Evolutionary conservation across 805 yeast species (phyloP).

Genomic region (Teunomyces lycoperdinae): DNA sequence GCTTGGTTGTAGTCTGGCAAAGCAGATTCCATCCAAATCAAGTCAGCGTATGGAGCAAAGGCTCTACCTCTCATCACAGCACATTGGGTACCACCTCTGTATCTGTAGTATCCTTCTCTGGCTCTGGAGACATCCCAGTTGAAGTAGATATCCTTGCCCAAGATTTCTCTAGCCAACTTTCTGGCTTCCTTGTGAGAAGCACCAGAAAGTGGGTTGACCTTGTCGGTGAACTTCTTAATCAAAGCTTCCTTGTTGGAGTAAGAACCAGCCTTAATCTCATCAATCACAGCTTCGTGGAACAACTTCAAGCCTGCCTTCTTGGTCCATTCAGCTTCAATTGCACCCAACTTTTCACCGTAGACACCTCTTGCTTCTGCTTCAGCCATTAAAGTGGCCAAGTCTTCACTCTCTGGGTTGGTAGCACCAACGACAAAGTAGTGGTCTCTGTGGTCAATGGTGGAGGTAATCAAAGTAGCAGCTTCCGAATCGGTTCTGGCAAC

Average conservation of each 20-base stretch:
- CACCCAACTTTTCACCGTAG: slow-evolving; percentile 65
- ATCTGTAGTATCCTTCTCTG: slow-evolving; percentile 95
- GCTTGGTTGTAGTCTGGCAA: slow-evolving; percentile 93
- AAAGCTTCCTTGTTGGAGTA: slow-evolving; percentile 60
- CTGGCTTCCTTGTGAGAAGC: slow-evolving; percentile 80
- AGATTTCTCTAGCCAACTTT: slow-evolving; percentile 65
- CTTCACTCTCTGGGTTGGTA: slow-evolving; percentile 77
- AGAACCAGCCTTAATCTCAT: slow-evolving; percentile 64
- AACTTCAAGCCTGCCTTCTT: slow-evolving; percentile 78
- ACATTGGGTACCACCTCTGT: slow-evolving; percentile 95
- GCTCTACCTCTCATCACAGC: slow-evolving; percentile 97
- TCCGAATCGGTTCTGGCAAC: slow-evolving; percentile 98
- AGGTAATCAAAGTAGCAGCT: slow-evolving; percentile 92
- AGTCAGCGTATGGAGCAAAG: slow-evolving; percentile 89
- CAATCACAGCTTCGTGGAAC: slow-evolving; percentile 89
- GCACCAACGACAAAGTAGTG: slow-evolving; percentile 90
- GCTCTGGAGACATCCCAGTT: slow-evolving; percentile 96
- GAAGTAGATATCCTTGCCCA: slow-evolving; percentile 82
- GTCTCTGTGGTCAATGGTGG: slow-evolving; percentile 92
- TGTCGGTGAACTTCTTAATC: slow-evolving; percentile 60
- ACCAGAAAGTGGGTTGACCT: slow-evolving; percentile 72
- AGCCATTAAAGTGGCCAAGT: slow-evolving; percentile 73
- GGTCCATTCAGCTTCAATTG: slow-evolving; percentile 80
- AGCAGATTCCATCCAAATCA: slow-evolving; percentile 98
- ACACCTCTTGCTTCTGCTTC: slow-evolving; percentile 77